phyloP scores from a whole-genome alignment of 306 rosid species.

The Rubus idaeus region DNA sequence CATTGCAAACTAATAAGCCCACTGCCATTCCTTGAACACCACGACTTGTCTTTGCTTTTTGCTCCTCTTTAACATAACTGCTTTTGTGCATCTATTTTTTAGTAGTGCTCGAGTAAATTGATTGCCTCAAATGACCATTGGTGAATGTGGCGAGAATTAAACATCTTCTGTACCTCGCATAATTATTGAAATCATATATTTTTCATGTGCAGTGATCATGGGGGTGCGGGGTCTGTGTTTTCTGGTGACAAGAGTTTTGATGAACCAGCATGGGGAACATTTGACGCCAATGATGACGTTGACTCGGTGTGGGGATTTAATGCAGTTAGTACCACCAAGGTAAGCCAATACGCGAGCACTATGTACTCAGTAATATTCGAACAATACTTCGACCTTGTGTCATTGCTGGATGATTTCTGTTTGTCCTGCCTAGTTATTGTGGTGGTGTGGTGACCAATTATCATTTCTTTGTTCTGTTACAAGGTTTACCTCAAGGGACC shows the following conservation, averaged over 20 bases:
- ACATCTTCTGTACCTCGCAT: neutral
- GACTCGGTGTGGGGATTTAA: constrained; percentile 93
- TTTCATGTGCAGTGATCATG: constrained; percentile 60
- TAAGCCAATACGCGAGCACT: constrained; percentile 17
- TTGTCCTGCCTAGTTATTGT: neutral
- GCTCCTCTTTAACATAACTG: neutral
- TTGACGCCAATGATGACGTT: constrained; percentile 75
- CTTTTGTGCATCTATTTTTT: neutral
- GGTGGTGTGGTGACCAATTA: neutral
- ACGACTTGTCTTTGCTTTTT: neutral
- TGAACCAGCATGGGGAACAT: constrained; percentile 86
- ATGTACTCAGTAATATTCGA: neutral
- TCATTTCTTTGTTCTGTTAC: neutral
- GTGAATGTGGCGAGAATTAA: neutral
- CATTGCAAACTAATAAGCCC: neutral
- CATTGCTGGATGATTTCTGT: neutral
- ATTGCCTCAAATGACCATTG: neutral
- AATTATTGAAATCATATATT: constrained; percentile 5
- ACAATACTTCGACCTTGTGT: neutral
- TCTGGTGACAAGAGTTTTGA: constrained; percentile 69
- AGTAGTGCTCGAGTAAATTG: neutral
- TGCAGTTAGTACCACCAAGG: constrained; percentile 55
- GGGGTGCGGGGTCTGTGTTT: constrained; percentile 62
- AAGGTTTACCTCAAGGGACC: neutral
- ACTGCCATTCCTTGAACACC: neutral